These are phyloP conservation scores for Aureobasidium sp. DNA, from an alignment of 2,329 filamentous ascomycete genomes.

Conservation along the genomic window DNA sequence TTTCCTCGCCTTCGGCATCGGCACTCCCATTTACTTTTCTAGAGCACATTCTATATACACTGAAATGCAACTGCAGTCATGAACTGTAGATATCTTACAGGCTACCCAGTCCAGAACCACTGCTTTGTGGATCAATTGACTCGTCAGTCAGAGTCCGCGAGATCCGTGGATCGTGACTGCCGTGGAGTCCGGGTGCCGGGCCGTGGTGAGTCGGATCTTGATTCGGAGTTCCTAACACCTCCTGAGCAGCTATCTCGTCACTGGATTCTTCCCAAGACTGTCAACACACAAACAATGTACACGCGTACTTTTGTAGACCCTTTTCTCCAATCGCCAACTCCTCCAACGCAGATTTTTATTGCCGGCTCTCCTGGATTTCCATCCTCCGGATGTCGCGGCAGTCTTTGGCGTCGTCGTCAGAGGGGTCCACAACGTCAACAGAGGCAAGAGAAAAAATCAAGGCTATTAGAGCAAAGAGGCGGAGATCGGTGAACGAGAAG, in stretches of 20 bases:
- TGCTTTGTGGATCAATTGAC: not conserved
- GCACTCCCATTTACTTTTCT: not conserved
- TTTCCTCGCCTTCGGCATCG: not conserved
- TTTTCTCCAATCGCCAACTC: not conserved
- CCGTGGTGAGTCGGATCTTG: not conserved
- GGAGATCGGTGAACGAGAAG: not conserved
- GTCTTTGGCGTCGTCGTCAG: not conserved
- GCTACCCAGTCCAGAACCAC: not conserved
- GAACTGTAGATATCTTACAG: not conserved
- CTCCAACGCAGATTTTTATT: not conserved
- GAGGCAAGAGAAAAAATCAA: not conserved
- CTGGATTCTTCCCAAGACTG: not conserved
- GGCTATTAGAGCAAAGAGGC: not conserved
- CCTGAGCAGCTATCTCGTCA: not conserved
- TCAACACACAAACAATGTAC: not conserved
- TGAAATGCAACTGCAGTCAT: not conserved
- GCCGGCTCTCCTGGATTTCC: not conserved
- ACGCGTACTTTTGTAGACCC: not conserved
- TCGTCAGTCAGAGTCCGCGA: not conserved
- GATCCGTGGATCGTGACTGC: not conserved
- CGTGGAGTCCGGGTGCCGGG: not conserved
- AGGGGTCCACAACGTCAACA: not conserved
- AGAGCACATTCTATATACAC: not conserved
- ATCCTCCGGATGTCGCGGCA: not conserved
- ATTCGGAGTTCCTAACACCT: not conserved